Evolutionary conservation across 225 moss, liverwort and hornwort genomes (phyloP).

Genomic region (Physcomitrium patens): DNA sequence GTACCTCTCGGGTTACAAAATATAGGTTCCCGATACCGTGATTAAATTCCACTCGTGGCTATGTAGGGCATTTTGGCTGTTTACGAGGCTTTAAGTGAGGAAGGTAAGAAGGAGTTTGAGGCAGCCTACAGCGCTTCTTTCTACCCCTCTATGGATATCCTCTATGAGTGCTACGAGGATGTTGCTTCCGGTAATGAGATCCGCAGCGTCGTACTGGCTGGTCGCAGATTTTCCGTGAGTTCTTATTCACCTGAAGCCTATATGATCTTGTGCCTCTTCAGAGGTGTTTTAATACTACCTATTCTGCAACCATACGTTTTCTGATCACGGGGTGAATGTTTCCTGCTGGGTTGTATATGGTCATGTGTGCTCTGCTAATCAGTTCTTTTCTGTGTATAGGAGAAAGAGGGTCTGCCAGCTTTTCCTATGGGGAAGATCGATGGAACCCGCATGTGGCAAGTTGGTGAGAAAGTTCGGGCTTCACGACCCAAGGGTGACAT

Average conservation of each 20-base stretch:
- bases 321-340: background rate
- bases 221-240: slow-evolving; percentile 92
- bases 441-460: slow-evolving; percentile 89
- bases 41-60: background rate
- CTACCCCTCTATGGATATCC: slow-evolving; percentile 90
- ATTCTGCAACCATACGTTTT: background rate
- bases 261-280: background rate
- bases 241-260: background rate
- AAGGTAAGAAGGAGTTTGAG: slow-evolving; percentile 93
- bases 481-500: slow-evolving; percentile 69
- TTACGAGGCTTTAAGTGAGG: slow-evolving; percentile 79
- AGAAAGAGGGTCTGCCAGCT: slow-evolving; percentile 88
- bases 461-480: slow-evolving; percentile 87
- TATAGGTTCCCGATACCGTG: background rate
- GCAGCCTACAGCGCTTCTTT: slow-evolving; percentile 99
- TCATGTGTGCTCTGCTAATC: slow-evolving; percentile 12
- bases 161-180: slow-evolving; percentile 97
- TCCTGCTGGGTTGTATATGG: background rate
- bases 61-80: slow-evolving; percentile 91
- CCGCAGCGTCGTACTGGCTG: slow-evolving; percentile 90
- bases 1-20: background rate
- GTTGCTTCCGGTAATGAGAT: slow-evolving; percentile 97
- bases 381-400: slow-evolving; percentile 39
- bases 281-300: background rate
- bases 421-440: slow-evolving; percentile 98